Evolutionary conservation across 495 filamentous ascomycete species (phyloP), one percentile per base, ranked within the genome.

Genomic region (Penicillium flavigenum): DNA sequence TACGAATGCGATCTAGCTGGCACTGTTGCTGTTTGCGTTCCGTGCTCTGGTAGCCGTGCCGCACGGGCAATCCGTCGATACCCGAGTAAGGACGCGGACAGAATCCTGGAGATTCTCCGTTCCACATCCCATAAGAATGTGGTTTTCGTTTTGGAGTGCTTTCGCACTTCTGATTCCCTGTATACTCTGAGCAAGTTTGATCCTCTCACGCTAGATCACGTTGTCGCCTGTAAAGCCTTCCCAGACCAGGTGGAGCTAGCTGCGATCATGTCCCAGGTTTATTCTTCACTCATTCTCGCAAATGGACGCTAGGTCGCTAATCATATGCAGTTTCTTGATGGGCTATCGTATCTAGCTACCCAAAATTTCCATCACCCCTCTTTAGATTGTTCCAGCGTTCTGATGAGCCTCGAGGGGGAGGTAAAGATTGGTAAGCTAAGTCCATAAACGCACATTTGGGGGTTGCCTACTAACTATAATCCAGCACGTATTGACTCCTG

Each of bases 1-100:
- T 65, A 57, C 53, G 38, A 59, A 24, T 65, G 59, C 38, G 59
- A 65, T 55, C 48, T 65, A 31, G 63, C 63, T 41, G 56, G 63
- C 19, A 41, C 48, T 17, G 59, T 65, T 17, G 27, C 27, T 22
- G 36, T 64, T 20, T 64, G 27, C 24, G 34, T 61, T n/a, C 45
- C 36, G 24, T 7, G 10, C 8, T 59, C 56, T 19, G 47, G 41
- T 29, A n/a, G 26, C 16, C 50, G 48, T 36, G 53, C 16, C 7
- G 48, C 45, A 39, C 43, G 27, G 39, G 63, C 59, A 4, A 44
- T 65, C 22, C 53, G 56, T 22, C 49, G 42, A 47, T 62, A 43
- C 48, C n/a, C 56, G 3, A 44, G 12, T 5, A 42, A 49, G 36
- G 48, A 65, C 41, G 20, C 31, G 17, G 52, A 57, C 36, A 51